Evolutionary conservation across 805 yeast species (phyloP).

Genomic region (Kluyveromyces nonfermentans): DNA sequence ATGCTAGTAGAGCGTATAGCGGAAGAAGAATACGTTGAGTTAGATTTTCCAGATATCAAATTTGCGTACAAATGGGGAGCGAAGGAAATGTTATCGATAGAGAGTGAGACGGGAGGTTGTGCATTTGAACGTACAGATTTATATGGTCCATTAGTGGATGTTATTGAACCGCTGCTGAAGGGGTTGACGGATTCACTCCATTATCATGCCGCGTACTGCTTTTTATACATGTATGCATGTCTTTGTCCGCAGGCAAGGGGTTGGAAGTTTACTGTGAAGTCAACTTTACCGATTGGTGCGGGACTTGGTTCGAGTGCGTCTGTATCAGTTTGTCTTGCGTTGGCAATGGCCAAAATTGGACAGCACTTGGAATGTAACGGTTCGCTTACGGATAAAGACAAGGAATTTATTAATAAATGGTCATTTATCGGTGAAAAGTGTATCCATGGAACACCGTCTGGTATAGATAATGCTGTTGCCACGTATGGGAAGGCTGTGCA

Average conservation of each 20-base stretch:
- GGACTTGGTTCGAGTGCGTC: constrained; percentile 95
- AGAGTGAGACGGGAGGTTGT: constrained; percentile 7
- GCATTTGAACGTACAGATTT: constrained; percentile 42
- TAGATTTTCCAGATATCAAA: constrained; percentile 79
- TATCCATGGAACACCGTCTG: constrained; percentile 94
- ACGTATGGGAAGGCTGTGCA: constrained; percentile 93
- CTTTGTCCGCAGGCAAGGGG: constrained; percentile 46
- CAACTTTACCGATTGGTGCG: constrained; percentile 91
- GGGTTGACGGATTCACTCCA: constrained; percentile 49
- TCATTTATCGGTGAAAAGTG: constrained; percentile 90
- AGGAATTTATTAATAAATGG: constrained; percentile 71
- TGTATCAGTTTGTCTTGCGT: constrained; percentile 70
- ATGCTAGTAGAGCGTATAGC: constrained; percentile 45
- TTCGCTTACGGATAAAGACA: constrained; percentile 33
- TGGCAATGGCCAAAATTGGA: constrained; percentile 60
- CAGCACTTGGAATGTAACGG: constrained; percentile 39
- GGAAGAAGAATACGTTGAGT: constrained; percentile 36
- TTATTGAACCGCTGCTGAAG: constrained; percentile 36
- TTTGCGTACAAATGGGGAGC: constrained; percentile 55
- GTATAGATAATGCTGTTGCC: constrained; percentile 94
- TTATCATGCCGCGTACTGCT: constrained; percentile 71
- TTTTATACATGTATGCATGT: constrained; percentile 64
- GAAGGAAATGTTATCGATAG: constrained; percentile 9
- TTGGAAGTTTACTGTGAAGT: constrained; percentile 54
- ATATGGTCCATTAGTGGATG: constrained; percentile 46